A percentile compares a stretch with the other conserved stretches of the same genome.
phyloP scores from a whole-genome alignment of 2,329 filamentous ascomycete genomes.

The Parascedosporium putredinis region DNA sequence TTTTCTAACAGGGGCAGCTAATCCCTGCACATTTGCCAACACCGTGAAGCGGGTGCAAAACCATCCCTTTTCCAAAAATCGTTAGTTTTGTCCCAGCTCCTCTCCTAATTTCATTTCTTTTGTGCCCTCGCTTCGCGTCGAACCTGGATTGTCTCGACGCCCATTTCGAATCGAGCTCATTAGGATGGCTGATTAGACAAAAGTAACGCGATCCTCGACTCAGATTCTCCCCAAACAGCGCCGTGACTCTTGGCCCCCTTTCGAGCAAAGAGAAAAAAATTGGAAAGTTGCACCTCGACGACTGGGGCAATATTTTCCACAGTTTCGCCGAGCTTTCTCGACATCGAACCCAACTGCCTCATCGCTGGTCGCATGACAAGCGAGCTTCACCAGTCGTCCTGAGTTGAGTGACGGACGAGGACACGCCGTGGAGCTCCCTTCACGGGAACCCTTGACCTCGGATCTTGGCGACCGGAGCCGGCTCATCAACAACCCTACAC shows the following conservation, averaged over 20 bases:
- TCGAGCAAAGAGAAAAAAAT: too few species aligned
- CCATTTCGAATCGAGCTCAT: background rate
- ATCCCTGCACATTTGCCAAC: too few species aligned
- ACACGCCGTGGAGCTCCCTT: background rate
- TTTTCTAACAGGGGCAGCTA: background rate
- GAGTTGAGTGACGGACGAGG: background rate
- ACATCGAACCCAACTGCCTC: background rate
- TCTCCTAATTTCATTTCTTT: background rate
- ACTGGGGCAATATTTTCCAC: constrained; percentile 3
- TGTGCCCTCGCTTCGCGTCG: too few species aligned
- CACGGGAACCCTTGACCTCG: too few species aligned
- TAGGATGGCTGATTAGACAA: background rate
- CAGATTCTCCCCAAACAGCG: background rate
- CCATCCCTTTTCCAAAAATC: background rate
- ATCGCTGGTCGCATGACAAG: background rate
- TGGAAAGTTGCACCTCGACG: too few species aligned
- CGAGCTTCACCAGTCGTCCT: background rate
- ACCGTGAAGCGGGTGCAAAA: background rate
- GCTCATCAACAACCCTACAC: too few species aligned
- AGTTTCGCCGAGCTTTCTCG: background rate
- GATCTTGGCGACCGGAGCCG: too few species aligned
- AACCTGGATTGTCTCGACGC: background rate
- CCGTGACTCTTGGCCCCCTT: background rate
- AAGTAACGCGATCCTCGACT: too few species aligned
- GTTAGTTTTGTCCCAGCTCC: too few species aligned